A percentile compares a stretch with the other conserved stretches of the same genome.
Evolutionary conservation across 306 rosid species (phyloP).

Genomic region (Alnus rubra): DNA sequence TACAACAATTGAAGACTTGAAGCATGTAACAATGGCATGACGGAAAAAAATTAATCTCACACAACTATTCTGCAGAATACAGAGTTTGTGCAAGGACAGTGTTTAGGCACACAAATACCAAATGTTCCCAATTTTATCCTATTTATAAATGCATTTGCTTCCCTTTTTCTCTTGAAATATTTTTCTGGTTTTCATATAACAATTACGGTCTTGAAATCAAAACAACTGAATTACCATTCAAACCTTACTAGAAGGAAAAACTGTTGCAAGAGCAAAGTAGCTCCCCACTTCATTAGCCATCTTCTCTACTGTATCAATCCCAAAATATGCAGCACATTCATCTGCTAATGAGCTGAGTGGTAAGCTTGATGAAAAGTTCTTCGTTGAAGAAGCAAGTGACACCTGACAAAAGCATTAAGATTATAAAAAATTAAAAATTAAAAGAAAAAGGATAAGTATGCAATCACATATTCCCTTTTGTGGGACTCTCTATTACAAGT

Average conservation of each 20-base stretch:
- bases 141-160: not conserved
- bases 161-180: not conserved
- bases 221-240: constrained; percentile 19
- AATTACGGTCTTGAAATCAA: not conserved
- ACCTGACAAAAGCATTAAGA: constrained; percentile 43
- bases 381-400: constrained; percentile 47
- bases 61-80: not conserved
- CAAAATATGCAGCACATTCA: constrained; percentile 51
- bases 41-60: not conserved
- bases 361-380: constrained; percentile 39
- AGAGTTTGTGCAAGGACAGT: not conserved
- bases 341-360: constrained; percentile 65
- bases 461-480: not conserved
- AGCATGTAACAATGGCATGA: not conserved
- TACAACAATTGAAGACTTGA: not conserved
- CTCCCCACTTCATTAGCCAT: constrained; percentile 46
- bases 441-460: not conserved
- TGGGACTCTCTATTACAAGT: not conserved
- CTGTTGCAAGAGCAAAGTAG: constrained; percentile 71
- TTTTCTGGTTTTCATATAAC: not conserved
- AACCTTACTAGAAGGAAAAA: constrained; percentile 77
- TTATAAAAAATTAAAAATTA: too few species aligned
- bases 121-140: not conserved
- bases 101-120: not conserved
- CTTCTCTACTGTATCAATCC: constrained; percentile 32